Percentiles rank a stretch among this genome's conserved stretches.
phyloP scores from a whole-genome alignment of 129 eudicot species.

The Flaveria linearis region DNA sequence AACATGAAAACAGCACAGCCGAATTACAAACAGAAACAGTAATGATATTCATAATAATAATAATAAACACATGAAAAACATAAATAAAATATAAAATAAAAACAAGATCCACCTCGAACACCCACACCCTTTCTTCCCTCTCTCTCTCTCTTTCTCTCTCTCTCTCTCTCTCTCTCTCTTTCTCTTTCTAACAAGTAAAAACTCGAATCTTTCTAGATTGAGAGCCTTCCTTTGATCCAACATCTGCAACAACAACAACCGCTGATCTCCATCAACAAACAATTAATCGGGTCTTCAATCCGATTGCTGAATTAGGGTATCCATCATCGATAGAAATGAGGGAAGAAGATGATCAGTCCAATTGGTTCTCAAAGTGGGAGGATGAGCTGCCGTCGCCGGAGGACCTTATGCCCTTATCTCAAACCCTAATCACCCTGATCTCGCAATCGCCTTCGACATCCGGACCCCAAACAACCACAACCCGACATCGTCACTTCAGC shows the following conservation, averaged over 20 bases:
- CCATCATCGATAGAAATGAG: conserved; percentile 35
- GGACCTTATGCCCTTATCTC: conserved; percentile 68
- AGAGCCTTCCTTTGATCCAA: conserved; percentile 23
- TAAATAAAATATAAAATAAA: conserved; percentile 4
- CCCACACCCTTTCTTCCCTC: conserved; percentile 10
- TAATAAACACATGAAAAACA: no score
- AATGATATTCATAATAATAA: no score
- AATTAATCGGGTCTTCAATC: neutral
- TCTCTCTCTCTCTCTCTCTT: neutral
- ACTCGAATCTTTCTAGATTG: conserved; percentile 39
- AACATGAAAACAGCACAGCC: no score
- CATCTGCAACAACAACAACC: neutral
- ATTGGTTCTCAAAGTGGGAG: conserved; percentile 93
- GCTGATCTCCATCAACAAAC: neutral
- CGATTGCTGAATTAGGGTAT: neutral
- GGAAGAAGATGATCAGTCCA: conserved; percentile 62
- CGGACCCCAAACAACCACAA: conserved; percentile 32
- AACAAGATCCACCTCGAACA: conserved; percentile 99
- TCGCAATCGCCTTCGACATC: conserved; percentile 73
- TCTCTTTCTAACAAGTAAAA: no score
- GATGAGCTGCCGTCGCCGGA: conserved; percentile 75
- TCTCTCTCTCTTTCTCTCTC: no score
- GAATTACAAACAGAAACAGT: no score
- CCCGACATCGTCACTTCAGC: neutral
- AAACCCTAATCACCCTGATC: conserved; percentile 83